Evolutionary conservation across 192 early-diverging fungal species (phyloP).

Genomic region (Entomortierella beljakovae): DNA sequence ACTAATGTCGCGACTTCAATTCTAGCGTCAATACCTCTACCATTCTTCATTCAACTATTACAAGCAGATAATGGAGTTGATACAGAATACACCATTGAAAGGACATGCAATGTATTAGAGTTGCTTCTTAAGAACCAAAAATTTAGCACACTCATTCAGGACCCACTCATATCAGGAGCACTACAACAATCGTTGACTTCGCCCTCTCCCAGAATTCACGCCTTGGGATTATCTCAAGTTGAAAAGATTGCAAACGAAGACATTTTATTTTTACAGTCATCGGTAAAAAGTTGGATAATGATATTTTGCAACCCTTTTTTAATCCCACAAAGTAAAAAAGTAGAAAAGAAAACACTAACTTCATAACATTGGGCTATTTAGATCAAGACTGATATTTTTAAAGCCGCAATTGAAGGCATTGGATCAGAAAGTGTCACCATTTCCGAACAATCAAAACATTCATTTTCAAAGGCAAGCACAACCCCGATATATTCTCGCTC

Average conservation of each 20-base stretch:
- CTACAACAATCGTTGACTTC: slow-evolving; percentile 23
- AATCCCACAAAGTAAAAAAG: too few species aligned
- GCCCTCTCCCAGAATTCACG: slow-evolving; percentile 7
- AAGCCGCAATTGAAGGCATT: slow-evolving; percentile 19
- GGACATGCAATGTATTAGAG: slow-evolving; percentile 30
- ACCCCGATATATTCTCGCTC: background rate
- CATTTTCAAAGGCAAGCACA: slow-evolving; percentile 16
- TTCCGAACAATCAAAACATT: slow-evolving; percentile 34
- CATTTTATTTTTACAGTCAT: background rate
- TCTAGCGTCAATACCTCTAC: slow-evolving; percentile 16
- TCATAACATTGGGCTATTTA: background rate
- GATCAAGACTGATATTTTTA: slow-evolving; percentile 30
- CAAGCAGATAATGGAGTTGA: slow-evolving; percentile 32
- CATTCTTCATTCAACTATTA: slow-evolving; percentile 29
- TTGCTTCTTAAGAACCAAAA: slow-evolving; percentile 21
- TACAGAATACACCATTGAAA: slow-evolving; percentile 30
- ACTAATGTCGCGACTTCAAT: slow-evolving; percentile 10
- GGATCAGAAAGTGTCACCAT: slow-evolving; percentile 29
- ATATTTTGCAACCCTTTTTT: background rate
- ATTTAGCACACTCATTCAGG: slow-evolving; percentile 18
- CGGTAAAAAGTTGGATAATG: background rate
- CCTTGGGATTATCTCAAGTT: slow-evolving; percentile 33
- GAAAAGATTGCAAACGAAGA: slow-evolving; percentile 29
- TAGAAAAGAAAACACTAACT: too few species aligned
- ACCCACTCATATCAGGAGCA: slow-evolving; percentile 17